A percentile compares a stretch with the other conserved stretches of the same genome.
Conservation (phyloP, 306 rosid genomes). For the Pyrus bretschneideri region DNA sequence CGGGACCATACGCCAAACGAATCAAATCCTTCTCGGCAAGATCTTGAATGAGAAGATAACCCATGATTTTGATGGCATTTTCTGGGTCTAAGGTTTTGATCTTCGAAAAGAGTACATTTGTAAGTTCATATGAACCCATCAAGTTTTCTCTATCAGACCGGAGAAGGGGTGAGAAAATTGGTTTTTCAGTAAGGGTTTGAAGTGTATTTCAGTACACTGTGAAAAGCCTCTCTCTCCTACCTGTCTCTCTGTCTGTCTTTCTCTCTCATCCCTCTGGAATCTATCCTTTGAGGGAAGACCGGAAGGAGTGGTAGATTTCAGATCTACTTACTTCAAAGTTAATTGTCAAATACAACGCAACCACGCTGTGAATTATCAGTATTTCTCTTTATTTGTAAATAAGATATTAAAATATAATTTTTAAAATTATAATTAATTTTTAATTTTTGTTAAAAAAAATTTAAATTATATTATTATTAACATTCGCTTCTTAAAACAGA, state of each 20-base stretch:
- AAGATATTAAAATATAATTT: too few relatives aligned
- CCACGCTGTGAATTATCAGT: neutral
- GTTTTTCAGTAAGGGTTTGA: conserved; percentile 4
- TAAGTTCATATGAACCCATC: conserved; percentile 68
- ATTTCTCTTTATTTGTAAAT: too few relatives aligned
- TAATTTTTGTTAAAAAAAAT: too few relatives aligned
- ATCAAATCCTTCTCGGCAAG: conserved; percentile 52
- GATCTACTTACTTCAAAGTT: conserved; percentile 39
- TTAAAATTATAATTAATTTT: too few relatives aligned
- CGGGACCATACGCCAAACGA: conserved; percentile 49
- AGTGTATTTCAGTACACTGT: neutral
- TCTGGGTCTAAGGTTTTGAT: conserved; percentile 65
- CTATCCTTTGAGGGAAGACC: conserved; percentile 34
- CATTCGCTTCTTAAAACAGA: too few relatives aligned
- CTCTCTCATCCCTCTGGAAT: conserved; percentile 37
- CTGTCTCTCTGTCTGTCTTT: neutral
- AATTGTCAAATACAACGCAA: conserved; percentile 15
- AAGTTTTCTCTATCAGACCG: neutral
- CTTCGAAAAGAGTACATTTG: conserved; percentile 46
- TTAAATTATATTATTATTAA: too few relatives aligned
- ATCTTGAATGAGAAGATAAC: conserved; percentile 54
- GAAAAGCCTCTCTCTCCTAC: neutral
- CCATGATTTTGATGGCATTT: conserved; percentile 75
- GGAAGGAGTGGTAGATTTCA: conserved; percentile 38
- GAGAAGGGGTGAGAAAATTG: neutral